These are phyloP conservation scores for Nigrospora oryzae DNA, from an alignment of 2,329 filamentous ascomycete species.

Conservation along the genomic window DNA sequence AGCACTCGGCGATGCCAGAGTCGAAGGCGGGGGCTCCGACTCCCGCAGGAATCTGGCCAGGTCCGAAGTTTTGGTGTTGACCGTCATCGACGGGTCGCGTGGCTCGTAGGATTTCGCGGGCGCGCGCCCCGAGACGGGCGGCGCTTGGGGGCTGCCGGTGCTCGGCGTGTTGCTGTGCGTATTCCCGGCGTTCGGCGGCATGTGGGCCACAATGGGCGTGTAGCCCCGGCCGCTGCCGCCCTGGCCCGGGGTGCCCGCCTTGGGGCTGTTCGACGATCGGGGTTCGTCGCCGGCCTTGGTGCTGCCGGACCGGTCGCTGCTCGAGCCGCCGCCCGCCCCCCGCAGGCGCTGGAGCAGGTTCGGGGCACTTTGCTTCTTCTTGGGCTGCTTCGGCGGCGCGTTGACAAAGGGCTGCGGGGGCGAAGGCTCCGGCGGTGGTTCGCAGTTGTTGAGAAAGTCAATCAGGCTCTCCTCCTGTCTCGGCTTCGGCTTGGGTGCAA, in stretches of 20 bases:
- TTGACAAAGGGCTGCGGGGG: slow-evolving; percentile 24
- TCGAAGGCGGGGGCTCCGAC: slow-evolving; percentile 51
- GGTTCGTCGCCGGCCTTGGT: neutral
- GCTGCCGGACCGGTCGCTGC: slow-evolving; percentile 12
- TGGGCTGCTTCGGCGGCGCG: slow-evolving; percentile 29
- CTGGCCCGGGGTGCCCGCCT: slow-evolving; percentile 21
- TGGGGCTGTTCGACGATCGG: slow-evolving; percentile 6
- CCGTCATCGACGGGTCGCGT: slow-evolving; percentile 35
- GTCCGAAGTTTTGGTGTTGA: slow-evolving; percentile 49
- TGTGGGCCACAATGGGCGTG: slow-evolving; percentile 44
- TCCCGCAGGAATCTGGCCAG: slow-evolving; percentile 65
- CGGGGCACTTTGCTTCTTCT: slow-evolving; percentile 57
- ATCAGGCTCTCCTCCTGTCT: slow-evolving; percentile 58
- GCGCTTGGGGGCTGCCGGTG: slow-evolving; percentile 7
- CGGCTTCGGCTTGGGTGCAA: slow-evolving; percentile 33
- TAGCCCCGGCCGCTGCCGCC: slow-evolving; percentile 30
- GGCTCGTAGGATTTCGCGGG: slow-evolving; percentile 52
- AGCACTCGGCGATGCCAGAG: slow-evolving; percentile 17
- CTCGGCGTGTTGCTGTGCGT: slow-evolving; percentile 23
- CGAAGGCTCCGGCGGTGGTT: slow-evolving; percentile 49
- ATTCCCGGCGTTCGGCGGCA: slow-evolving; percentile 35
- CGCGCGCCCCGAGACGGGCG: slow-evolving; percentile 25
- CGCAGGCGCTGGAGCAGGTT: slow-evolving; percentile 54
- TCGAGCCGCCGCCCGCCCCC: slow-evolving; percentile 17
- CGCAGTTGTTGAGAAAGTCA: slow-evolving; percentile 64